Conservation (phyloP, 2,329 filamentous ascomycete genomes). For the Cercospora zeae-maydis region DNA sequence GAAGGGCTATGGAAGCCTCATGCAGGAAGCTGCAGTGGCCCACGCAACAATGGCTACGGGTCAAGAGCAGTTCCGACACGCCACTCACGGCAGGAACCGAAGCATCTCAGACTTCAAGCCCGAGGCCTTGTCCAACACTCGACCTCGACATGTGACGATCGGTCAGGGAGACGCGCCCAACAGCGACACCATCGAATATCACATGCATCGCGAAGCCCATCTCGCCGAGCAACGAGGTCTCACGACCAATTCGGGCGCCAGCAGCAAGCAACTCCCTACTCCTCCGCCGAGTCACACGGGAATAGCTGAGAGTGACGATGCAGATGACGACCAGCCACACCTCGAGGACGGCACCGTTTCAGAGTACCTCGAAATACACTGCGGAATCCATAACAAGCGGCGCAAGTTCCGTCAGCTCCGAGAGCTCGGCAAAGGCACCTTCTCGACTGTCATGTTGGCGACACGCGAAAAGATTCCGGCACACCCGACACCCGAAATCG, state of each 20-base stretch:
- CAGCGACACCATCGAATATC: constrained; percentile 50
- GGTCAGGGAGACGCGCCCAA: constrained; percentile 52
- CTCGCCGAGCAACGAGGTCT: constrained; percentile 75
- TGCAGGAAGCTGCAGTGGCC: constrained; percentile 39
- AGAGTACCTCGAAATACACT: constrained; percentile 47
- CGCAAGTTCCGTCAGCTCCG: constrained; percentile 76
- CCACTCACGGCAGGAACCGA: constrained; percentile 61
- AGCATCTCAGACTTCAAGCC: constrained; percentile 88
- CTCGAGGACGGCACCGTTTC: constrained; percentile 38
- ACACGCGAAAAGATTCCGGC: constrained; percentile 64
- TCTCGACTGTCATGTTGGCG: constrained; percentile 88
- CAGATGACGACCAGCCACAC: constrained; percentile 39
- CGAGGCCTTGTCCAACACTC: constrained; percentile 64
- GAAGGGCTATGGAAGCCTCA: constrained; percentile 47
- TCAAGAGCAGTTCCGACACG: constrained; percentile 25
- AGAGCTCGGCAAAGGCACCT: constrained; percentile 85
- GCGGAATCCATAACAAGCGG: constrained; percentile 66
- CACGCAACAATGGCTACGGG: constrained; percentile 24
- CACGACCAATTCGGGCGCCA: constrained; percentile 40
- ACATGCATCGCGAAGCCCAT: constrained; percentile 73
- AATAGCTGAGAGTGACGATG: constrained; percentile 54
- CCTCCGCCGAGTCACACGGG: constrained; percentile 72
- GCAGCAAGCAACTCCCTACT: constrained; percentile 55
- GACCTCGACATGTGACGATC: constrained; percentile 67
- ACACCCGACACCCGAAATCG: constrained; percentile 41